phyloP scores from a whole-genome alignment of 768 basidiomycete species.

The Nevesoporus exiguus region DNA sequence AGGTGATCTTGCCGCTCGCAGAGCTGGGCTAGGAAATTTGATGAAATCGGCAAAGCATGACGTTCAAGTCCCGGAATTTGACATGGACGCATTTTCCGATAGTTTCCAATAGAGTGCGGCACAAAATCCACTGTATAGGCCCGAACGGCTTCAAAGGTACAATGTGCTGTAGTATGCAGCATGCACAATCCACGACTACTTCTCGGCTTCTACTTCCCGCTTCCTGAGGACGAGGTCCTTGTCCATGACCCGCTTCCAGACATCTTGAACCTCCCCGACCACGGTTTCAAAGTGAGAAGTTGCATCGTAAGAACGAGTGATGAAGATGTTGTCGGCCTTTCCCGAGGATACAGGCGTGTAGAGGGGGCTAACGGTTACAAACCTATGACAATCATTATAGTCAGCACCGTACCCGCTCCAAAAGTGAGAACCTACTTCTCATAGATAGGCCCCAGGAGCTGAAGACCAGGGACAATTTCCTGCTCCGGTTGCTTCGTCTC shows the following conservation, averaged over 20 bases:
- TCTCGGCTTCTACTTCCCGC: constrained; percentile 67
- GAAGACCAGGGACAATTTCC: constrained; percentile 90
- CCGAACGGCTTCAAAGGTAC: constrained; percentile 13
- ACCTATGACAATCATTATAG: constrained; percentile 46
- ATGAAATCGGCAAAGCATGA: constrained; percentile 92
- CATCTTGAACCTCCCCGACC: constrained; percentile 94
- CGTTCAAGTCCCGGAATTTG: constrained; percentile 81
- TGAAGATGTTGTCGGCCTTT: constrained; percentile 84
- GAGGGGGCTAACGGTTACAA: constrained; percentile 82
- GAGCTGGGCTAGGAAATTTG: constrained; percentile 75
- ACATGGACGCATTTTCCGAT: constrained; percentile 73
- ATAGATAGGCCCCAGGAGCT: constrained; percentile 86
- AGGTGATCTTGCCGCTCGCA: constrained; percentile 59
- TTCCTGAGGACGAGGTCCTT: constrained; percentile 83
- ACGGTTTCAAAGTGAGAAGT: constrained; percentile 99
- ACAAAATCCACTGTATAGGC: constrained; percentile 3
- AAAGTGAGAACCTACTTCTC: constrained; percentile 68
- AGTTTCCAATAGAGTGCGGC: constrained; percentile 6
- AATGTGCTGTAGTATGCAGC: constrained; percentile 4
- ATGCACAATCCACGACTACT: constrained; percentile 25
- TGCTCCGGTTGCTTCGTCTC: constrained; percentile 90
- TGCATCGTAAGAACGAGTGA: constrained; percentile 97
- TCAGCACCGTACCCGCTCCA: constrained; percentile 6
- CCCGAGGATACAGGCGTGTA: constrained; percentile 88
- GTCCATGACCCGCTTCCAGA: constrained; percentile 87